These are phyloP conservation scores for Rhododendron mucronatum DNA, from an alignment of 148 eudicot species.

Conservation along the genomic window DNA sequence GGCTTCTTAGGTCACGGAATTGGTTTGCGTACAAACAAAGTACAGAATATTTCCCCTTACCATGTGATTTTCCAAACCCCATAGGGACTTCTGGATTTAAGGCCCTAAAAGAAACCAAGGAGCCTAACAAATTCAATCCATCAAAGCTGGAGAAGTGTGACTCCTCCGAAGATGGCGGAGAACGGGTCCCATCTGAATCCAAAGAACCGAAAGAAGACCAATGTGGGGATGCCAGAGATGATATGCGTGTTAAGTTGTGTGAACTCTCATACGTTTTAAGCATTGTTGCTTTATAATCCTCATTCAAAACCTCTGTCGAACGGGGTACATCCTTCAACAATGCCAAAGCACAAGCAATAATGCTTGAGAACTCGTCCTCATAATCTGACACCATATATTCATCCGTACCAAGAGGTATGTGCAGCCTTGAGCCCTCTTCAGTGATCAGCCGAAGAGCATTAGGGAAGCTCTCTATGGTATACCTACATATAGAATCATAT, in stretches of 20 bases:
- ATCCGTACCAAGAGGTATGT: conserved; percentile 56
- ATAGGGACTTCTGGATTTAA: conserved; percentile 56
- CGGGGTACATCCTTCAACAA: conserved; percentile 34
- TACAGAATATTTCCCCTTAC: conserved; percentile 74
- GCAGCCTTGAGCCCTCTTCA: conserved; percentile 73
- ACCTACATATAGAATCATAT: conserved; percentile 31
- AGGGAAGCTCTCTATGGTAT: conserved; percentile 37
- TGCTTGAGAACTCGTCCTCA: conserved; percentile 86
- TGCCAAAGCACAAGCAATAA: conserved; percentile 78
- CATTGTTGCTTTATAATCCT: conserved; percentile 25
- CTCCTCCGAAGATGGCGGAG: conserved; percentile 44
- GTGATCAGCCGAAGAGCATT: conserved; percentile 39
- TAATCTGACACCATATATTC: conserved; percentile 66
- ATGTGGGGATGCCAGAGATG: conserved; percentile 42
- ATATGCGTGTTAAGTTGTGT: conserved; percentile 33
- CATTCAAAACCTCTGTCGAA: conserved; percentile 23
- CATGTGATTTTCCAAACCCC: conserved; percentile 49
- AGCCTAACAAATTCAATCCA: conserved; percentile 45
- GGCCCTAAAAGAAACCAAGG: conserved; percentile 44
- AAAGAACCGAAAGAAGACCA: conserved; percentile 43
- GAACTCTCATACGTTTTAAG: conserved; percentile 26
- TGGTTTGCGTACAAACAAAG: conserved; percentile 59
- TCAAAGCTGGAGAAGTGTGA: conserved; percentile 54
- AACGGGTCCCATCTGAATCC: conserved; percentile 43
- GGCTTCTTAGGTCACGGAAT: conserved; percentile 59